Evolutionary conservation across 2,329 filamentous ascomycete species (phyloP).

Genomic region (Neonectria faginata): DNA sequence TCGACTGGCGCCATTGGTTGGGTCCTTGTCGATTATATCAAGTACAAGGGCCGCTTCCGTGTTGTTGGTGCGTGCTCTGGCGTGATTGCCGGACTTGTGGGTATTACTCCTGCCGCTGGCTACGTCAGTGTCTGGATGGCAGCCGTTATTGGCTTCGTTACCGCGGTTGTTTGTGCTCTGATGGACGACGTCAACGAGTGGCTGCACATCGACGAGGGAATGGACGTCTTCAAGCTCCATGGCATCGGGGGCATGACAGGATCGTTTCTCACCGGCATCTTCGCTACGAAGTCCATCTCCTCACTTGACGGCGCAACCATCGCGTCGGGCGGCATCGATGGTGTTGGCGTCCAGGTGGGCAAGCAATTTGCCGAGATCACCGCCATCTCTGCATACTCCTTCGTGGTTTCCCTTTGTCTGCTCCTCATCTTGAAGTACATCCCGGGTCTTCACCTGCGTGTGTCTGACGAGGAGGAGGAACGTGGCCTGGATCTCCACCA

Average conservation of each 20-base stretch:
- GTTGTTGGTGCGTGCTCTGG: constrained; percentile 50
- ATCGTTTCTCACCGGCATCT: constrained; percentile 67
- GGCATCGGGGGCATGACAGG: constrained; percentile 69
- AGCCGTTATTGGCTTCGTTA: constrained; percentile 63
- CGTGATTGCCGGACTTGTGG: constrained; percentile 67
- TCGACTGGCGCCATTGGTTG: constrained; percentile 65
- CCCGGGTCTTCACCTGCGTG: constrained; percentile 26
- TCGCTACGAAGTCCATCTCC: constrained; percentile 62
- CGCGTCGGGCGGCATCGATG: constrained; percentile 29
- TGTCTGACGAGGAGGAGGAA: constrained; percentile 32
- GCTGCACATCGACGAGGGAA: constrained; percentile 66
- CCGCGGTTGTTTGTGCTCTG: constrained; percentile 59
- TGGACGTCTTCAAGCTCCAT: constrained; percentile 70
- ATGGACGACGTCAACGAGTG: constrained; percentile 61
- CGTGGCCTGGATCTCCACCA: constrained; percentile 30
- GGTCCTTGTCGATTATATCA: constrained; percentile 63
- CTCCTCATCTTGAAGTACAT: constrained; percentile 33
- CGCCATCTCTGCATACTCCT: constrained; percentile 31
- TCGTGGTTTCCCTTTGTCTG: constrained; percentile 19
- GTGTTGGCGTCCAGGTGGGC: constrained; percentile 27
- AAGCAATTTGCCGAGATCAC: constrained; percentile 31
- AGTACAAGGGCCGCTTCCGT: constrained; percentile 53
- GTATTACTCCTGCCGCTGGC: constrained; percentile 68
- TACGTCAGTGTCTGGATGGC: constrained; percentile 65
- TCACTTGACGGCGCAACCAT: constrained; percentile 62